phyloP scores from a whole-genome alignment of 2,329 filamentous ascomycete species.

The Pseudogymnoascus sp. region DNA sequence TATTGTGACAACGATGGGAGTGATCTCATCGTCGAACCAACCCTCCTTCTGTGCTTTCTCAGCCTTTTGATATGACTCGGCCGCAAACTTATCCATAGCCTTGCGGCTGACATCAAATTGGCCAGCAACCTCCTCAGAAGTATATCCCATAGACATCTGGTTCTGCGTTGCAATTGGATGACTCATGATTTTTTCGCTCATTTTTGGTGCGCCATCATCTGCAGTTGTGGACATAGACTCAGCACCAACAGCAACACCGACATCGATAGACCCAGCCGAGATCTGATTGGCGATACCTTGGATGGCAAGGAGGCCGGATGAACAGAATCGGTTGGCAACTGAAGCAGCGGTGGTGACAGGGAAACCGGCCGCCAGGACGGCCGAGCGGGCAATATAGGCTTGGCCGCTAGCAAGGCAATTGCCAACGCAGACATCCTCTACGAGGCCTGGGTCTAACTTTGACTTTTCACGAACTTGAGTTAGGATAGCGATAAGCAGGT shows the following conservation, averaged over 20 bases:
- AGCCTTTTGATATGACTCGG: conserved; percentile 80
- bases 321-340: conserved; percentile 87
- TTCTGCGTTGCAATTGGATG: conserved; percentile 79
- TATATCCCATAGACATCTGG: conserved; percentile 90
- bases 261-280: conserved; percentile 80
- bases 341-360: conserved; percentile 73
- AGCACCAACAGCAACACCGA: conserved; percentile 89
- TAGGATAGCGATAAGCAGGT: conserved; percentile 76
- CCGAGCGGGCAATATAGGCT: conserved; percentile 86
- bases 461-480: conserved; percentile 44
- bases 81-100: conserved; percentile 80
- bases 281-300: conserved; percentile 92
- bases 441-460: conserved; percentile 68
- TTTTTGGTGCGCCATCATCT: conserved; percentile 75
- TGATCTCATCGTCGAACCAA: conserved; percentile 84
- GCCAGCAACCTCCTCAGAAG: conserved; percentile 89
- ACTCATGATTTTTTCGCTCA: conserved; percentile 72
- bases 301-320: conserved; percentile 81
- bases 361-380: conserved; percentile 81
- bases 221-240: conserved; percentile 85
- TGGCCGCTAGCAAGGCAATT: conserved; percentile 86
- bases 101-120: conserved; percentile 64
- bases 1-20: conserved; percentile 71
- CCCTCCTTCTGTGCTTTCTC: conserved; percentile 72
- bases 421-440: conserved; percentile 87